Conservation (phyloP, 441 rosid genomes). For the Eruca vesicaria region DNA sequence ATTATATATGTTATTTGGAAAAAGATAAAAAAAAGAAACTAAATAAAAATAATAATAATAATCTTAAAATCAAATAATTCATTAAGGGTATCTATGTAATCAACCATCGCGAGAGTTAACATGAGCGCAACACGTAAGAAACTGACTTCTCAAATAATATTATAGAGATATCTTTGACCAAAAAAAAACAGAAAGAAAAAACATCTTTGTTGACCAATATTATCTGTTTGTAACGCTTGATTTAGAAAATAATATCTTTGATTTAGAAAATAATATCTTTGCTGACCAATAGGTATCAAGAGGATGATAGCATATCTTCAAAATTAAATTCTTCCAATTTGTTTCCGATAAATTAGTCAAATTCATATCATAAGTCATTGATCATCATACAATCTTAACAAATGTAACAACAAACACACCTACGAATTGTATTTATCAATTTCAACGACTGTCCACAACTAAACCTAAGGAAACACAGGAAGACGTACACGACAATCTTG, state of each 20-base stretch:
- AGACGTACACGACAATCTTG: slow-evolving; percentile 26
- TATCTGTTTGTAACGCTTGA: background rate
- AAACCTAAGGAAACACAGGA: slow-evolving; percentile 6
- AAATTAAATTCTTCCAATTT: background rate
- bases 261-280: no score
- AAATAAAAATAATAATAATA: no score
- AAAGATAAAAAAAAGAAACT: no score
- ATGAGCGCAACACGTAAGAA: no score
- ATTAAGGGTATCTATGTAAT: no score
- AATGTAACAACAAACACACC: background rate
- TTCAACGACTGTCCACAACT: background rate
- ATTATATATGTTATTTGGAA: no score
- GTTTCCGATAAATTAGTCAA: background rate
- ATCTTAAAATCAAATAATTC: no score
- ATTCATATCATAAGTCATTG: background rate
- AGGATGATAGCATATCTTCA: background rate
- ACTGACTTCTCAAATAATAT: no score
- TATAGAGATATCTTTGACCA: background rate
- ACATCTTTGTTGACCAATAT: background rate
- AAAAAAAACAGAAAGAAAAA: no score
- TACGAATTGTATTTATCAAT: background rate
- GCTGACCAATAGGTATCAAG: no score
- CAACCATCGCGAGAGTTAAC: no score
- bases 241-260: no score
- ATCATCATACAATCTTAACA: background rate